Evolutionary conservation across 495 filamentous ascomycete species (phyloP), one percentile per base, ranked within the genome.

Genomic region (Pseudoneurospora amorphoporcata): DNA sequence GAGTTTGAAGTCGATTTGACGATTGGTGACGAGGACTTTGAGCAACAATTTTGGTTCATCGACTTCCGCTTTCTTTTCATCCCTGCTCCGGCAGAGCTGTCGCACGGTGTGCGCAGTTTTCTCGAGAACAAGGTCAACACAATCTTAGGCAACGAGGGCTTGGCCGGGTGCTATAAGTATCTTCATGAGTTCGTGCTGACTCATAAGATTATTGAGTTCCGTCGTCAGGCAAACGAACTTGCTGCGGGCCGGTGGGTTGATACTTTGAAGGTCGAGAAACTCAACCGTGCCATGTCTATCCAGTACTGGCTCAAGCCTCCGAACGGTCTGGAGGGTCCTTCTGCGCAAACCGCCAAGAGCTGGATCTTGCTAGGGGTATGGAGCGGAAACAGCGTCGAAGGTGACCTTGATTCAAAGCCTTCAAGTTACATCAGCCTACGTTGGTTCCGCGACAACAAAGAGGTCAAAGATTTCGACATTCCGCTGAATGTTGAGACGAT

Each of bases 1-100:
- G 95, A 98, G 77, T 99, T 97, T 78, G 96, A 99, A 79, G 87
- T 97, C 32, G 95, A 98, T 76, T 87, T 98, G 72, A 92, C 92
- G 0, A 90, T 98, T 72, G 92, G 90, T 1, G 89, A 93, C 74
- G 94, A 97, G 77, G 89, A 94, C 69, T 88, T 88, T 16, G 82
- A 86, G 39, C 91, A 89, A 9, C 95, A 94, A 78, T 93, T 97
- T 77, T 97, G 89, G 81, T 97, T 98, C 77, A 90, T 98, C 73
- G 94, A 98, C 77, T 91, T 97, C 73, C 88, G 94, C 69, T 93
- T 96, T 74, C 81, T 90, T 37, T 99, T 96, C 80, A 84, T 83
- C 17, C 95, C 95, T 8, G 86, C 88, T 4, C 76, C 86, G 3
- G 82, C 86, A 1, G 86, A 88, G 29, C 77, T 94, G 10, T 86